These are phyloP conservation scores for Rhynchosporium agropyri DNA, from an alignment of 2,329 filamentous ascomycete genomes.

Conservation along the genomic window DNA sequence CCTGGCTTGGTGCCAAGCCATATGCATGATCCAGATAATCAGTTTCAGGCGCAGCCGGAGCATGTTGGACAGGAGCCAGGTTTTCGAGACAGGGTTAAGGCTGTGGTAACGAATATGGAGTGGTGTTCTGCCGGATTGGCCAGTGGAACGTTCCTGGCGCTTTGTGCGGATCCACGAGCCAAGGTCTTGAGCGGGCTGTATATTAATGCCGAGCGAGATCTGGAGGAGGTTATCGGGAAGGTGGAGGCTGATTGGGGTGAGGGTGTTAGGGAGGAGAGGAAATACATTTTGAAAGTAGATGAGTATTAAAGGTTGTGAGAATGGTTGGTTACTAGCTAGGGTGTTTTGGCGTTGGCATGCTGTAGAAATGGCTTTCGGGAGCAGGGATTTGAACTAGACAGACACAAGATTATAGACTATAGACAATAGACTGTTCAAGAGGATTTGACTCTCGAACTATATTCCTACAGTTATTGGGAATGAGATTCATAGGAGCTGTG, in stretches of 20 bases:
- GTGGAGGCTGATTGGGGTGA: constrained; percentile 27
- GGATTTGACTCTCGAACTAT: neutral
- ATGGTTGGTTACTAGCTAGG: neutral
- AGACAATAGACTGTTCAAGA: neutral
- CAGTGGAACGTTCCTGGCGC: constrained; percentile 30
- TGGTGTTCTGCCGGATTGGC: constrained; percentile 31
- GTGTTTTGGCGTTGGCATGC: constrained; percentile 2
- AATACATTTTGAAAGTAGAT: constrained; percentile 34
- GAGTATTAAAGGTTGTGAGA: constrained; percentile 25
- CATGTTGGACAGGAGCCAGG: constrained; percentile 25
- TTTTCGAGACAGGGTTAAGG: constrained; percentile 10
- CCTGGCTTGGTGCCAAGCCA: constrained; percentile 30
- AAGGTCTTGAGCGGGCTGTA: constrained; percentile 31
- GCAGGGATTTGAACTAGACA: neutral
- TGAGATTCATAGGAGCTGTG: neutral
- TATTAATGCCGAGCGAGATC: constrained; percentile 32
- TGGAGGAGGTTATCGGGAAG: constrained; percentile 39
- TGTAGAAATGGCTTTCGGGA: neutral
- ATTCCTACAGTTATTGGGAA: neutral
- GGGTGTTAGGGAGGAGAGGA: constrained; percentile 25
- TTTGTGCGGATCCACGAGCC: constrained; percentile 30
- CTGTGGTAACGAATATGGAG: constrained; percentile 19
- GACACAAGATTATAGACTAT: constrained; percentile 1
- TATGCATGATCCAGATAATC: constrained; percentile 25
- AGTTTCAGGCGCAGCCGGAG: constrained; percentile 13